A percentile compares a stretch with the other conserved stretches of the same genome.
phyloP scores from a whole-genome alignment of 1,284 basidiomycete species.

The Cystobasidium slooffiae region DNA sequence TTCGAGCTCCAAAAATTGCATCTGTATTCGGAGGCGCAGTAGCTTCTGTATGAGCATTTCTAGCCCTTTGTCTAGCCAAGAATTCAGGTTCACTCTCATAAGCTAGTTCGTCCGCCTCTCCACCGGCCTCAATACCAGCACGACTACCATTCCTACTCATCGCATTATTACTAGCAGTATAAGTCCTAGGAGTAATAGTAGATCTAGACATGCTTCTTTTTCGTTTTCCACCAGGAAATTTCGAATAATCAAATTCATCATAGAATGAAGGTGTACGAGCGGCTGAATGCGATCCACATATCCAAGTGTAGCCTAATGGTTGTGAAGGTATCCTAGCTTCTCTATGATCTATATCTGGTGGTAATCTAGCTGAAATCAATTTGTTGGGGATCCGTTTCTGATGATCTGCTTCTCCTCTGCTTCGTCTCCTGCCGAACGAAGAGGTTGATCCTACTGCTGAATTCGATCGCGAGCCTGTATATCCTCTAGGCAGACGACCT shows the following conservation, averaged over 20 bases:
- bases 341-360: constrained; percentile 13
- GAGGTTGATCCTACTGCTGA: constrained; percentile 20
- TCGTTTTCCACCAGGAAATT: constrained; percentile 27
- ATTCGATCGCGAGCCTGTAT: neutral
- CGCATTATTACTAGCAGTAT: neutral
- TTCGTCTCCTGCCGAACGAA: constrained; percentile 27
- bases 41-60: neutral
- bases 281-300: constrained; percentile 23
- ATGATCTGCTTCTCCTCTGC: constrained; percentile 11
- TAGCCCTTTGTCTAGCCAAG: constrained; percentile 8
- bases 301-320: constrained; percentile 38
- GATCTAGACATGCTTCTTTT: constrained; percentile 33
- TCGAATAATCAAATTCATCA: constrained; percentile 40
- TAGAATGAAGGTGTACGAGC: constrained; percentile 37
- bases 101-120: constrained; percentile 9
- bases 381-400: constrained; percentile 1
- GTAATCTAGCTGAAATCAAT: constrained; percentile 38
- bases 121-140: neutral
- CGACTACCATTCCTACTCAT: neutral
- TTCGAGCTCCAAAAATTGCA: neutral
- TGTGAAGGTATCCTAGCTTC: constrained; percentile 38
- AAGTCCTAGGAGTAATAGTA: constrained; percentile 22
- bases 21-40: neutral
- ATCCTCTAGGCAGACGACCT: neutral
- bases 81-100: constrained; percentile 42